Base-by-base conservation (phyloP, 192 early-diverging fungal species). In the Dimargaris xerosporica region DNA sequence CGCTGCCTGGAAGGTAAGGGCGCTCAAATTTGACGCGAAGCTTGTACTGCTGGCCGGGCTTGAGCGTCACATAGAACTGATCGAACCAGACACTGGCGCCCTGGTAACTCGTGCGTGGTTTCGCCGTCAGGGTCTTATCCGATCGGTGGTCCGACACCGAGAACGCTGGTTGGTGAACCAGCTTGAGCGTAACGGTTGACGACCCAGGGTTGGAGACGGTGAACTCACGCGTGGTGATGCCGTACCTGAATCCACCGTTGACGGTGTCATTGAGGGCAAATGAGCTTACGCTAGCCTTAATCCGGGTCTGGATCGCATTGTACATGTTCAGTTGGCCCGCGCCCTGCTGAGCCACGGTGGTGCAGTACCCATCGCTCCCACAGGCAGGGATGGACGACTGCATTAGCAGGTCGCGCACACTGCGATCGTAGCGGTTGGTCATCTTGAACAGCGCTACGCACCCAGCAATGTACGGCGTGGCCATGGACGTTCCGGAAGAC, bases 261-360 rank as follows among this genome's bases (percentile, higher is more conserved):
- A 46, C 66, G 30, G 67, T 69, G 53, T 84, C 79, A 52, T 77
- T 78, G 42, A 88, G 69, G 7, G 79, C 73, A 41, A 90, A 61
- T 7, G 71, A 69, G 12, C 75, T 67, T 1, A 90, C 89, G 10
- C 66, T 67, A 41, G 89, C 66, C 0, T 67, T 41, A 0, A 73
- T 69, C 15, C 77, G 75, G 11, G 83, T 63, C 11, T 44, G 67
- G 47, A 91, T 46, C 4, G 91, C 80, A 28, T 75, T 62, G 51
- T 71, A 75, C 46, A 89, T 65, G 69, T 91, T 80, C 29, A 95
- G 73, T 29, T 93, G 71, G 21, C 93, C 93, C 47, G 73, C 74
- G 10, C 88, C 88, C 65, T 86, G 84, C 52, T 69, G 74, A 64
- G 80, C 71, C 12, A 85, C 80, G 19, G 85, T 78, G n/a, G 82